A percentile compares a stretch with the other conserved stretches of the same genome.
Conservation (phyloP, 768 basidiomycete species). For the Trametes cingulata region DNA sequence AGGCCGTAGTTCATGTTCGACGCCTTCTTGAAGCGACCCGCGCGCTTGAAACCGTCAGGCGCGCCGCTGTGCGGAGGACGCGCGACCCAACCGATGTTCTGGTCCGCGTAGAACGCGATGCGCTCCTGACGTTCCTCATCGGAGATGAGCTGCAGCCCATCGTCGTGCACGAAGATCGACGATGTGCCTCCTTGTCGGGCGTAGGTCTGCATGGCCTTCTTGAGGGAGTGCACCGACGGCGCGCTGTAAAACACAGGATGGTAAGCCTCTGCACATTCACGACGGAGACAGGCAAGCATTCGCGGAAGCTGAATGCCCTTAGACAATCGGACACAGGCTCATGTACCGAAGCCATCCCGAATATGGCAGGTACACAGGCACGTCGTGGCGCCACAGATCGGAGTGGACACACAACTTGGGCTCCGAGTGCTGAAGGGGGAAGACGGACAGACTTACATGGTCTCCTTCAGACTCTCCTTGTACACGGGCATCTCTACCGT, state of each 20-base stretch:
- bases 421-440: neutral
- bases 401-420: neutral
- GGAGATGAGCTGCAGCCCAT: conserved; percentile 71
- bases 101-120: conserved; percentile 71
- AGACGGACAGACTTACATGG: conserved; percentile 57
- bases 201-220: conserved; percentile 90
- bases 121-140: conserved; percentile 66
- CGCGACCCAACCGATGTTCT: conserved; percentile 83
- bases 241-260: conserved; percentile 42
- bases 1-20: conserved; percentile 88
- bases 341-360: neutral
- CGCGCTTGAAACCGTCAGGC: conserved; percentile 72
- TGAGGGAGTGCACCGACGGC: conserved; percentile 74
- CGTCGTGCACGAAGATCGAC: conserved; percentile 79
- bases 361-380: neutral
- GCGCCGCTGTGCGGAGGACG: conserved; percentile 67
- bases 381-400: conserved; percentile 1
- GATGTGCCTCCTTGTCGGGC: conserved; percentile 87
- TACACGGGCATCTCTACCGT: conserved; percentile 87
- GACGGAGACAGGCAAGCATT: neutral
- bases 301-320: neutral
- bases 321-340: neutral
- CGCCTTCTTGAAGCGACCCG: conserved; percentile 92
- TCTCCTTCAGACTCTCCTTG: conserved; percentile 80
- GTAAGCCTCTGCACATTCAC: neutral